phyloP scores from a whole-genome alignment of 768 basidiomycete genomes.

The Austroboletus festivus region DNA sequence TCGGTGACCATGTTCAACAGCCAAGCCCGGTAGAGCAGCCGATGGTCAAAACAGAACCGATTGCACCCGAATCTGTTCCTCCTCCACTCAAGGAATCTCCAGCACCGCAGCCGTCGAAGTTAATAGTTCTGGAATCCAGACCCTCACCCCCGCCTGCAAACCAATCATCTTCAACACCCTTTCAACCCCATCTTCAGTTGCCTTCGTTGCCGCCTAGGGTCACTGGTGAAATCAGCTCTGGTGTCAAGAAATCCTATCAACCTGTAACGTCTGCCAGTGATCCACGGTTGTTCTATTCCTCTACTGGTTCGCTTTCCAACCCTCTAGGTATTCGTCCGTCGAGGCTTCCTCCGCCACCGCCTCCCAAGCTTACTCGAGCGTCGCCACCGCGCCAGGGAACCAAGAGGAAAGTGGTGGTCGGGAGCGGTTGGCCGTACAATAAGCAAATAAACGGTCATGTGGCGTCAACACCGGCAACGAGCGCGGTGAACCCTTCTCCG shows the following conservation, averaged over 20 bases:
- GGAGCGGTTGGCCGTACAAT: conserved; percentile 46
- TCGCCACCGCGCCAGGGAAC: conserved; percentile 13
- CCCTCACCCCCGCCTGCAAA: background rate
- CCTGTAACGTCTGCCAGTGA: conserved; percentile 30
- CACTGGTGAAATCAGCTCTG: conserved; percentile 17
- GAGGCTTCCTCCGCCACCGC: conserved; percentile 12
- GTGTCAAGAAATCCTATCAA: conserved; percentile 22
- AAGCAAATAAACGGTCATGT: conserved; percentile 26
- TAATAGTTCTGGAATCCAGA: conserved; percentile 13
- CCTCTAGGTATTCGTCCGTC: conserved; percentile 57
- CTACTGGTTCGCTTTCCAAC: conserved; percentile 46
- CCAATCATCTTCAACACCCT: conserved; percentile 11
- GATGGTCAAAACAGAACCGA: conserved; percentile 21
- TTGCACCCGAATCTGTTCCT: conserved; percentile 9
- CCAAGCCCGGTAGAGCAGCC: conserved; percentile 12
- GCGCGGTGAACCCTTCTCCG: conserved; percentile 15
- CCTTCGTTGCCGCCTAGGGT: conserved; percentile 16
- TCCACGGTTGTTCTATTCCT: conserved; percentile 35
- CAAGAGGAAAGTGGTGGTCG: conserved; percentile 37
- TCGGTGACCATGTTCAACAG: conserved; percentile 10
- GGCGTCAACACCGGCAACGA: background rate
- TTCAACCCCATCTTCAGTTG: conserved; percentile 12
- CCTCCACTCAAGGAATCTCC: conserved; percentile 15
- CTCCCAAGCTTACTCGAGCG: conserved; percentile 10
- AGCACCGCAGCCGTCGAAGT: conserved; percentile 6